A percentile compares a stretch with the other conserved stretches of the same genome.
These are phyloP conservation scores for Cyberlindnera mycetangii DNA, from an alignment of 805 yeast genomes.

Conservation along the genomic window DNA sequence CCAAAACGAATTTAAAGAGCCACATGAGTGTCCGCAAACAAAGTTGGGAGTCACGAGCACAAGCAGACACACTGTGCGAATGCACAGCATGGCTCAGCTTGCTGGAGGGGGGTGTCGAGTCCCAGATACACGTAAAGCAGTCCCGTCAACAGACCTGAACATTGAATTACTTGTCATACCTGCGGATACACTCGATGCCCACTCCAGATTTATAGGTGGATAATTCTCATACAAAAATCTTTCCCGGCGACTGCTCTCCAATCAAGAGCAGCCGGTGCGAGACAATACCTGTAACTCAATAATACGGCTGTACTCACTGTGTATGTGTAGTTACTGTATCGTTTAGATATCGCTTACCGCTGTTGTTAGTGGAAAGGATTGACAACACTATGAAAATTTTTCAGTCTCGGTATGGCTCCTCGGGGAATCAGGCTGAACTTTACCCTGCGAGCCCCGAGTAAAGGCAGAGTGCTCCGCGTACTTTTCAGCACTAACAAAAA, in stretches of 20 bases:
- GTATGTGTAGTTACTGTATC: background rate
- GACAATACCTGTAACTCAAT: conserved; percentile 20
- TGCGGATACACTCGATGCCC: conserved; percentile 31
- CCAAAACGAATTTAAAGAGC: conserved; percentile 28
- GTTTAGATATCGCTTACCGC: background rate
- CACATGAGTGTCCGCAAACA: conserved; percentile 44
- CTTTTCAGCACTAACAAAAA: background rate
- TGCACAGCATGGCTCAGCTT: conserved; percentile 7
- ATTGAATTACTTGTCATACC: conserved; percentile 13
- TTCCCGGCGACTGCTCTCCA: conserved; percentile 6
- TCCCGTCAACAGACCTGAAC: conserved; percentile 23
- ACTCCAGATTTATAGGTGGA: conserved; percentile 28
- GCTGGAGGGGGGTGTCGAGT: conserved; percentile 31
- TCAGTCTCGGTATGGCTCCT: background rate
- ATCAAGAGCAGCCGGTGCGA: conserved; percentile 6
- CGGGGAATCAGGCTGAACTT: background rate
- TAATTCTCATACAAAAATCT: background rate
- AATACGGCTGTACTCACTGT: conserved; percentile 7
- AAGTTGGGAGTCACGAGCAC: conserved; percentile 42
- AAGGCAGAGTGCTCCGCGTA: too few species aligned
- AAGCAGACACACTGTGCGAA: conserved; percentile 1
- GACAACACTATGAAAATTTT: background rate
- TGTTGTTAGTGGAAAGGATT: background rate
- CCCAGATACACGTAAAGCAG: conserved; percentile 19
- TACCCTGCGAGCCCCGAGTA: background rate